These are phyloP conservation scores for Suillus fuscotomentosus DNA, from an alignment of 768 basidiomycete species.

Conservation along the genomic window DNA sequence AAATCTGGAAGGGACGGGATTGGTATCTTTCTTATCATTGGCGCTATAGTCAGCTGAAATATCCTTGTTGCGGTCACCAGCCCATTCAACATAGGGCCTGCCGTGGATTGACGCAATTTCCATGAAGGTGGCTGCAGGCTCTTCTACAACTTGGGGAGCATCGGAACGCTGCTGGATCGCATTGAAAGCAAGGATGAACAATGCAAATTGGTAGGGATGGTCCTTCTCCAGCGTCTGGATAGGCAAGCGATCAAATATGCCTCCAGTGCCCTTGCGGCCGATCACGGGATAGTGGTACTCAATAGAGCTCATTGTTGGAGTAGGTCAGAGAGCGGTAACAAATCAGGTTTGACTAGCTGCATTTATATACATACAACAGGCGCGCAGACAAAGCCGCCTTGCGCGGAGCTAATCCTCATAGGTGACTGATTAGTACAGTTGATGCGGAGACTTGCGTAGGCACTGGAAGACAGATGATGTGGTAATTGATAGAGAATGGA, in stretches of 20 bases:
- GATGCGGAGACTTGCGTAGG: not conserved
- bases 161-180: slow-evolving; percentile 11
- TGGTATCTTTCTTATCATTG: slow-evolving; percentile 22
- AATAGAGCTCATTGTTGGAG: not conserved
- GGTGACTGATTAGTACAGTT: not conserved
- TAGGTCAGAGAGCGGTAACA: not conserved
- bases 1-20: slow-evolving; percentile 25
- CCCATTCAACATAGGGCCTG: slow-evolving; percentile 23
- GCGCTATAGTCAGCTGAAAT: slow-evolving; percentile 16
- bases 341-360: not conserved
- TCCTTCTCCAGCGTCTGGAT: slow-evolving; percentile 18
- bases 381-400: not conserved
- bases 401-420: not conserved
- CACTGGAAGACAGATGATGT: too few relatives aligned
- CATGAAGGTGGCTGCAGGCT: slow-evolving; percentile 17
- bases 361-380: not conserved
- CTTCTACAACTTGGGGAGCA: not conserved
- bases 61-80: slow-evolving; percentile 22
- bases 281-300: slow-evolving; percentile 19
- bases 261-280: slow-evolving; percentile 17
- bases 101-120: slow-evolving; percentile 25
- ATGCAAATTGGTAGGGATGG: slow-evolving; percentile 25
- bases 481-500: too few relatives aligned
- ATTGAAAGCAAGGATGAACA: slow-evolving; percentile 24
- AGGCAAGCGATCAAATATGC: slow-evolving; percentile 20